Percentiles rank a stretch among this genome's conserved stretches.
phyloP scores from a whole-genome alignment of 441 rosid genomes.

The Eruca vesicaria region DNA sequence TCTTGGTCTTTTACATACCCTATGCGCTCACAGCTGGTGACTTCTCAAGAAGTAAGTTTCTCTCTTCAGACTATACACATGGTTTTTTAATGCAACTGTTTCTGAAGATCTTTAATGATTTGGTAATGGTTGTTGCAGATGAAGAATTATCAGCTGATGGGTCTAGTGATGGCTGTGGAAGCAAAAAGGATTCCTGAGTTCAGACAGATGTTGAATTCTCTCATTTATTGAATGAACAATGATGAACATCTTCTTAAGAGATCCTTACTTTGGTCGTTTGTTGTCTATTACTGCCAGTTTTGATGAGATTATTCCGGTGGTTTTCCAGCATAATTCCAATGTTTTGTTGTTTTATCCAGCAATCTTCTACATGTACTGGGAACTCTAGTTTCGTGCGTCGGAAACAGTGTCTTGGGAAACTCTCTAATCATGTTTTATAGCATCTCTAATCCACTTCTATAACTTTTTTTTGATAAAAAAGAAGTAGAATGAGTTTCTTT shows the following conservation, averaged over 20 bases:
- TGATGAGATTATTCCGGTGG: background rate
- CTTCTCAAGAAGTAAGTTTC: constrained; percentile 63
- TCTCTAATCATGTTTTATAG: background rate
- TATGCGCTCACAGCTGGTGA: constrained; percentile 44
- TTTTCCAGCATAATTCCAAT: background rate
- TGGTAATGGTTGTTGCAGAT: constrained; percentile 46
- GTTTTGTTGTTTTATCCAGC: background rate
- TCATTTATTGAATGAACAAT: constrained; percentile 23
- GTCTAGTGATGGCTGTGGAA: constrained; percentile 69
- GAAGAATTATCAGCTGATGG: constrained; percentile 58
- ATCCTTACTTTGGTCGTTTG: background rate
- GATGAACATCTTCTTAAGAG: background rate
- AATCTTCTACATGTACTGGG: background rate
- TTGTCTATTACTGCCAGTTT: constrained; percentile 8
- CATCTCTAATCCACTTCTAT: background rate
- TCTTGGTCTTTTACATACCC: constrained; percentile 77
- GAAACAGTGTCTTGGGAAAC: background rate
- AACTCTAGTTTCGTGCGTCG: background rate
- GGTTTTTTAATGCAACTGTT: background rate
- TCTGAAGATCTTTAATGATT: background rate
- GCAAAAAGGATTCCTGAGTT: constrained; percentile 55
- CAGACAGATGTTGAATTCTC: constrained; percentile 37
- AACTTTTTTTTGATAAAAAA: background rate
- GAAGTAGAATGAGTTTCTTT: background rate
- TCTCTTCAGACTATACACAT: background rate